Conservation (phyloP, 2,329 filamentous ascomycete genomes). For the Fusarium hainanense region DNA sequence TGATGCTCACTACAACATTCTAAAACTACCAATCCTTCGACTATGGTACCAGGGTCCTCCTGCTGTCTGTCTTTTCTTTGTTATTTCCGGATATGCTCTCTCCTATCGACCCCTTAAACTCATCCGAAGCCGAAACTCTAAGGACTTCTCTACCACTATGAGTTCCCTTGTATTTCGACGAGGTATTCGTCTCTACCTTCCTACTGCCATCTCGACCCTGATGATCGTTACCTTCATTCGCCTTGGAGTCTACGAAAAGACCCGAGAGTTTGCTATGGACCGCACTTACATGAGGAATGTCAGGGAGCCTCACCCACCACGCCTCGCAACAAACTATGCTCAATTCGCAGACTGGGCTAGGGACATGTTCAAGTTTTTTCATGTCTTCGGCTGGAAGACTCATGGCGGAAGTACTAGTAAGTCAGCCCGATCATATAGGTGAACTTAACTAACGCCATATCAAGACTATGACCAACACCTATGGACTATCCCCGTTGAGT, state of each 20-base stretch:
- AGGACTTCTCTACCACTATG: slow-evolving; percentile 58
- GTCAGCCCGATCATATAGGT: background rate
- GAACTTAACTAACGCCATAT: background rate
- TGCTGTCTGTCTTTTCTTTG: slow-evolving; percentile 70
- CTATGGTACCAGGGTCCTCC: slow-evolving; percentile 66
- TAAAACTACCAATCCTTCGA: slow-evolving; percentile 65
- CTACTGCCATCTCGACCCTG: slow-evolving; percentile 62
- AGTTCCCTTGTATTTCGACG: slow-evolving; percentile 64
- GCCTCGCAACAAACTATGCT: slow-evolving; percentile 51
- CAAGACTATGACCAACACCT: slow-evolving; percentile 66
- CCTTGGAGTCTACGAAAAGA: slow-evolving; percentile 61
- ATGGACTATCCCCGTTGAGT: slow-evolving; percentile 73
- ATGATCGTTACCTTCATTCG: slow-evolving; percentile 58
- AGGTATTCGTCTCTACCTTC: slow-evolving; percentile 63
- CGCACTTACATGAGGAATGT: slow-evolving; percentile 59
- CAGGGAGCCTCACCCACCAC: slow-evolving; percentile 59
- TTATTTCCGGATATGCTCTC: slow-evolving; percentile 71
- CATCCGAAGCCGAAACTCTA: slow-evolving; percentile 51
- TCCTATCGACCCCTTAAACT: slow-evolving; percentile 64
- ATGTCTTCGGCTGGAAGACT: slow-evolving; percentile 63
- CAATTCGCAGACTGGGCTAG: slow-evolving; percentile 60
- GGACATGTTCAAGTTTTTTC: slow-evolving; percentile 62
- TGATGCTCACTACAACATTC: slow-evolving; percentile 57
- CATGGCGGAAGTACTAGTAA: slow-evolving; percentile 60
- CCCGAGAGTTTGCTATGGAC: slow-evolving; percentile 59